phyloP scores from a whole-genome alignment of 2,329 filamentous ascomycete genomes.

The Pseudovirgaria hyperparasitica region DNA sequence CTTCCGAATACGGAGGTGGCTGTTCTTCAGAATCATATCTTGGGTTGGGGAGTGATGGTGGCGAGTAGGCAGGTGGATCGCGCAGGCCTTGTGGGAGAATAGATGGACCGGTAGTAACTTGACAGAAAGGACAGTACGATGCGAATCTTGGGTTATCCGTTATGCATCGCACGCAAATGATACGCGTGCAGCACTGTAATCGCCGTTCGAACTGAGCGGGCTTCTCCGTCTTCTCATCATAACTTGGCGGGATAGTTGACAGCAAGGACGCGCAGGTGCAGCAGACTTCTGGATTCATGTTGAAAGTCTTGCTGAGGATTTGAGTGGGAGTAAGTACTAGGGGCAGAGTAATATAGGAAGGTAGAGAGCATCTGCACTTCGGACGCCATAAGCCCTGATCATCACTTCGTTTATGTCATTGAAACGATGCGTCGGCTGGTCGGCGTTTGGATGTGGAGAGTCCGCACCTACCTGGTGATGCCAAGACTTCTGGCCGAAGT shows the following conservation, averaged over 20 bases:
- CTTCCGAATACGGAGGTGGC: constrained; percentile 32
- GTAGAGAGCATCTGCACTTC: background rate
- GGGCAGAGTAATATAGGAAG: background rate
- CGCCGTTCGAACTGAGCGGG: constrained; percentile 45
- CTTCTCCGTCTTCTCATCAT: constrained; percentile 47
- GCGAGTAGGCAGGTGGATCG: constrained; percentile 54
- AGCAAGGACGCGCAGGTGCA: constrained; percentile 59
- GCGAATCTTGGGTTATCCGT: constrained; percentile 56
- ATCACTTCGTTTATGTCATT: too few relatives aligned
- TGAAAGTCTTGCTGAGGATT: background rate
- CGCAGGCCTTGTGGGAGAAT: constrained; percentile 51
- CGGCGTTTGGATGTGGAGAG: too few relatives aligned
- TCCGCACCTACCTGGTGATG: constrained; percentile 8
- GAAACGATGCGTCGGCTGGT: too few relatives aligned
- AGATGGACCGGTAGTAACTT: constrained; percentile 51
- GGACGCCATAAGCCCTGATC: constrained; percentile 4
- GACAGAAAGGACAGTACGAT: constrained; percentile 61
- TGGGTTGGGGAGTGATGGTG: constrained; percentile 19
- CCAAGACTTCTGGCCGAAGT: constrained; percentile 10
- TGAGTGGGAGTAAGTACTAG: background rate
- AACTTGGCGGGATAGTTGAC: constrained; percentile 38
- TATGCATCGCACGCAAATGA: constrained; percentile 61
- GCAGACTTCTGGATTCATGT: constrained; percentile 37
- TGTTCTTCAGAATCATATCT: constrained; percentile 20
- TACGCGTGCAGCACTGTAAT: constrained; percentile 55